A percentile compares a stretch with the other conserved stretches of the same genome.
Conservation (phyloP, 2,329 filamentous ascomycete species). For the Mariannaea sp. region DNA sequence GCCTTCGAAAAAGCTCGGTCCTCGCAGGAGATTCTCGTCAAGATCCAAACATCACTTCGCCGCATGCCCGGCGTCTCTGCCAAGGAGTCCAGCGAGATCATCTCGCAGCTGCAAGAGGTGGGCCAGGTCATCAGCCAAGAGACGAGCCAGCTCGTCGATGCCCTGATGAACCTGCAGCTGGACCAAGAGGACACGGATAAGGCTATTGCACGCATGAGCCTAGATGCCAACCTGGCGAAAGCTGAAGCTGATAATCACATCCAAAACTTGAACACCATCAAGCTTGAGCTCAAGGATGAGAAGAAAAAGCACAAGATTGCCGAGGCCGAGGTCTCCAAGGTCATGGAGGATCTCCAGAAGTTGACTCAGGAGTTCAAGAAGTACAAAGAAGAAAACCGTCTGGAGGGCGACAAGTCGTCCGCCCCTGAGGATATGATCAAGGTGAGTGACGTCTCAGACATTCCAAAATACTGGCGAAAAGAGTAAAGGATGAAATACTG, state of each 20-base stretch:
- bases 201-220: slow-evolving; percentile 46
- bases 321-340: slow-evolving; percentile 37
- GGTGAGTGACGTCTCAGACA: slow-evolving; percentile 27
- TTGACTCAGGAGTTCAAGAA: slow-evolving; percentile 39
- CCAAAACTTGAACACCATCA: slow-evolving; percentile 41
- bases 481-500: not conserved
- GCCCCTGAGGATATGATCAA: slow-evolving; percentile 39
- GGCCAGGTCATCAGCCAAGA: slow-evolving; percentile 46
- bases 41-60: slow-evolving; percentile 46
- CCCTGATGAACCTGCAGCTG: slow-evolving; percentile 44
- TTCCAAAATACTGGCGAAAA: not conserved
- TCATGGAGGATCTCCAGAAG: slow-evolving; percentile 36
- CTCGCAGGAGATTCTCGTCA: slow-evolving; percentile 45
- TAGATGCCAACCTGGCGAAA: slow-evolving; percentile 45
- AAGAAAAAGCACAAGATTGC: slow-evolving; percentile 38
- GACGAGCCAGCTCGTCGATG: slow-evolving; percentile 46
- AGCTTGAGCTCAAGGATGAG: slow-evolving; percentile 40
- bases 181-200: slow-evolving; percentile 47
- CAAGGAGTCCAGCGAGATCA: slow-evolving; percentile 43
- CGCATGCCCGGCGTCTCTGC: slow-evolving; percentile 47
- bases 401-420: slow-evolving; percentile 26
- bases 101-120: slow-evolving; percentile 43
- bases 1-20: slow-evolving; percentile 43
- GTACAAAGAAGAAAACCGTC: slow-evolving; percentile 34
- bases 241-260: slow-evolving; percentile 42